Base-by-base conservation (phyloP, 345 rosid genomes). In the Boechera retrofracta region DNA sequence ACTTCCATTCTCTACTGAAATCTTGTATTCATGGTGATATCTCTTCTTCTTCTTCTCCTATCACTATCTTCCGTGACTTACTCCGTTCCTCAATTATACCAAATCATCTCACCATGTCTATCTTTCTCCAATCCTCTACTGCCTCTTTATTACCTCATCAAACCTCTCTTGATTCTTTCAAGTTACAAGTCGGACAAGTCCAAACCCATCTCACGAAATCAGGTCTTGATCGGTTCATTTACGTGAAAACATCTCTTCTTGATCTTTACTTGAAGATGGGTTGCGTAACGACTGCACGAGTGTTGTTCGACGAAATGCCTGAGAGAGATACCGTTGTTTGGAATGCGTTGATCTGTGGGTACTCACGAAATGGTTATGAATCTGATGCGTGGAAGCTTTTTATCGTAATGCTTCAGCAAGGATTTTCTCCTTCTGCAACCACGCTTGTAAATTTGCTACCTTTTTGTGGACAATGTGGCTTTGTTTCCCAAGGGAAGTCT, bases 291-390 rank as follows among this genome's bases (percentile, higher is more conserved):
- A 45, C 24, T 28, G 93, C 97, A 26, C 89, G 69, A 7, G 59
- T 32, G 54, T 6, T 89, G 82, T 87, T 88, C 74, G 95, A 88
- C 42, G 82, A 75, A 81, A 91, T 89, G 90, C 89, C 86, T 65
- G 82, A 75, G 0, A 87, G 89, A 82, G 94, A 93, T 77, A 80
- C 74, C 12, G 88, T 93, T 57, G 78, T 88, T 69, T 92, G 98
- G 98, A 90, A 92, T 54, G 93, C 93, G 16, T 71, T 90, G 75
- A 89, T 93, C 53, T 86, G 85, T 71, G 98, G 95, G 60, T 91
- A 84, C 36, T 87, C 98, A 4, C 76, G 88, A 47, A 88, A 84
- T 28, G 89, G 95, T 12, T 80, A 45, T 45, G 86, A 81, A 55
- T 63, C 47, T 49, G 42, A 77, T n/a, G 91, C 91, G 3, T 75